Evolutionary conservation across 305 asterid genomes (phyloP).

Genomic region (Fraxinus dipetala): DNA sequence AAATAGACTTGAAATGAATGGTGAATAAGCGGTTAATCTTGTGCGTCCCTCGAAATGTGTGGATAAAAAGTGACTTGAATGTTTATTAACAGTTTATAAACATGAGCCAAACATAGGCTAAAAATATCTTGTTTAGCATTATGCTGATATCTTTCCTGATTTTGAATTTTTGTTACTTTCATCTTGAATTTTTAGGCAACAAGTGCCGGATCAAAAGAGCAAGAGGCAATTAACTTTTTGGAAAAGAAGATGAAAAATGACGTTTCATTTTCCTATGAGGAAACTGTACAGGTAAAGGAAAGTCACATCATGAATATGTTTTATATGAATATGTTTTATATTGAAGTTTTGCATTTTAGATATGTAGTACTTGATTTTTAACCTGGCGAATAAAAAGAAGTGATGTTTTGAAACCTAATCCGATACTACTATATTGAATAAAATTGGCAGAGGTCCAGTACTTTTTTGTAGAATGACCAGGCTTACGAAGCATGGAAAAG

Average conservation of each 20-base stretch:
- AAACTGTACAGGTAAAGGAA: constrained; percentile 82
- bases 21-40: no score
- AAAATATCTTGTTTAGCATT: background rate
- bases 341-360: background rate
- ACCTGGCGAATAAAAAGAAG: background rate
- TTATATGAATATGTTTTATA: background rate
- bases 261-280: constrained; percentile 85
- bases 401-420: background rate
- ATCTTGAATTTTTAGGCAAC: constrained; percentile 65
- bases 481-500: background rate
- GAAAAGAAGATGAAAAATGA: constrained; percentile 98
- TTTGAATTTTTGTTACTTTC: constrained; percentile 1
- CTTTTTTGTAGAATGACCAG: background rate
- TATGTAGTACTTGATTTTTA: background rate
- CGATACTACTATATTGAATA: background rate
- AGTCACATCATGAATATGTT: background rate
- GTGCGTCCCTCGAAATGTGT: background rate
- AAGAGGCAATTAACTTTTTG: constrained; percentile 90
- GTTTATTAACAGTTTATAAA: background rate
- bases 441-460: background rate
- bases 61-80: background rate
- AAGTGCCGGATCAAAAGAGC: constrained; percentile 94
- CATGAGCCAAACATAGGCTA: background rate
- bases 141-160: background rate
- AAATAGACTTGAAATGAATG: no score